phyloP scores from a whole-genome alignment of 2,329 filamentous ascomycete species.

The Botrytis hyacinthi region DNA sequence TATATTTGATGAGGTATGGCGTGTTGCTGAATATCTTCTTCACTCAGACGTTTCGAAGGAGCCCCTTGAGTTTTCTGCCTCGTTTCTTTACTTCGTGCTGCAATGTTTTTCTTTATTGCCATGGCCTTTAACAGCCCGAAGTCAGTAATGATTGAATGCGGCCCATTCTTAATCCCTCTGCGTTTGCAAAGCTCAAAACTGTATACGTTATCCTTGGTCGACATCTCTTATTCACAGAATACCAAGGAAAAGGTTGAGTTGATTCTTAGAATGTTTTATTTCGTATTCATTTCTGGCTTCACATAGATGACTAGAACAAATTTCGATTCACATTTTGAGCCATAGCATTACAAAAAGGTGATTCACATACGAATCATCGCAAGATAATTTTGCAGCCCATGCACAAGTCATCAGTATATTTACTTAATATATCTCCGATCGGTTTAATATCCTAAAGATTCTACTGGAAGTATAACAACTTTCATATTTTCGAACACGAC shows the following conservation, averaged over 20 bases:
- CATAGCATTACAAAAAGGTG: not conserved
- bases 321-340: not conserved
- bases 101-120: not conserved
- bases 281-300: not conserved
- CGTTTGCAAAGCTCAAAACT: conserved; percentile 20
- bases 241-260: not conserved
- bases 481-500: not conserved
- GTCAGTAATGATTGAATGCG: conserved; percentile 15
- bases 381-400: not conserved
- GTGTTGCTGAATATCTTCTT: not conserved
- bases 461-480: not conserved
- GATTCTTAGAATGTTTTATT: not conserved
- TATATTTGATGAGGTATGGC: not conserved
- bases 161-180: not conserved
- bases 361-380: not conserved
- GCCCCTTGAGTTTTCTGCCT: not conserved
- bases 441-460: not conserved
- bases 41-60: not conserved
- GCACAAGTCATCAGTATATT: not conserved
- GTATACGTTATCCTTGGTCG: not conserved
- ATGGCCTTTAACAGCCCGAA: not conserved
- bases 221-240: conserved; percentile 2
- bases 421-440: not conserved
- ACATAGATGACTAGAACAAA: not conserved
- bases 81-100: not conserved